Percentiles rank a stretch among this genome's conserved stretches.
phyloP scores from a whole-genome alignment of 2,329 filamentous ascomycete genomes.

The Verticillium dahliae region DNA sequence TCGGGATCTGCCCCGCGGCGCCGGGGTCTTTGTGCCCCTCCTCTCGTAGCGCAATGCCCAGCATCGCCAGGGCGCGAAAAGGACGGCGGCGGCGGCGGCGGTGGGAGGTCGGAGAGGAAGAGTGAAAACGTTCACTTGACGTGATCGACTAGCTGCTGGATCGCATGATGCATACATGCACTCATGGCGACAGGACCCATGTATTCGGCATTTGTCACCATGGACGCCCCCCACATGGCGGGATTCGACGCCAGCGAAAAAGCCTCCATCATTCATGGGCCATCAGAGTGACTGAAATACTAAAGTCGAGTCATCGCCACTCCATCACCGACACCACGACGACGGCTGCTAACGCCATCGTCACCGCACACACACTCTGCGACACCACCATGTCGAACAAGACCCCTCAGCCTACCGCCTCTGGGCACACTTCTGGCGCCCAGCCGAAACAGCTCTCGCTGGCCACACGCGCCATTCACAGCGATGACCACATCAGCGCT shows the following conservation, averaged over 20 bases:
- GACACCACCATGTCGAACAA: not conserved
- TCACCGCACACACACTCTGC: too few relatives aligned
- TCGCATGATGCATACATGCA: slow-evolving; percentile 8
- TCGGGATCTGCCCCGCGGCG: not conserved
- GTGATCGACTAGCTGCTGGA: not conserved
- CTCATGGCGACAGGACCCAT: slow-evolving; percentile 9
- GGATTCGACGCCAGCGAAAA: not conserved
- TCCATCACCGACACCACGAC: not conserved
- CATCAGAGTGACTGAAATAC: not conserved
- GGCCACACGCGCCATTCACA: slow-evolving; percentile 71
- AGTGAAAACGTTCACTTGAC: not conserved
- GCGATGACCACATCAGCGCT: slow-evolving; percentile 69
- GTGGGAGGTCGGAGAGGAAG: not conserved
- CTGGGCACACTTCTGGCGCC: not conserved
- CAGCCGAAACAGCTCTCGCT: slow-evolving; percentile 39
- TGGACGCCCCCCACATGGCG: not conserved
- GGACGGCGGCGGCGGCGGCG: too few relatives aligned
- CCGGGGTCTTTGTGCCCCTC: not conserved
- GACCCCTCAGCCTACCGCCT: not conserved
- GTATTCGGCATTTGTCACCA: not conserved
- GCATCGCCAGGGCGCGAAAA: not conserved
- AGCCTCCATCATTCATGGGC: not conserved
- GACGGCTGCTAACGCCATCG: too few relatives aligned
- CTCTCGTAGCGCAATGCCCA: not conserved
- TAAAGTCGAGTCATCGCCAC: not conserved